A percentile compares a stretch with the other conserved stretches of the same genome.
Evolutionary conservation across 306 rosid genomes (phyloP).

Genomic region (Erythrophleum fordii): DNA sequence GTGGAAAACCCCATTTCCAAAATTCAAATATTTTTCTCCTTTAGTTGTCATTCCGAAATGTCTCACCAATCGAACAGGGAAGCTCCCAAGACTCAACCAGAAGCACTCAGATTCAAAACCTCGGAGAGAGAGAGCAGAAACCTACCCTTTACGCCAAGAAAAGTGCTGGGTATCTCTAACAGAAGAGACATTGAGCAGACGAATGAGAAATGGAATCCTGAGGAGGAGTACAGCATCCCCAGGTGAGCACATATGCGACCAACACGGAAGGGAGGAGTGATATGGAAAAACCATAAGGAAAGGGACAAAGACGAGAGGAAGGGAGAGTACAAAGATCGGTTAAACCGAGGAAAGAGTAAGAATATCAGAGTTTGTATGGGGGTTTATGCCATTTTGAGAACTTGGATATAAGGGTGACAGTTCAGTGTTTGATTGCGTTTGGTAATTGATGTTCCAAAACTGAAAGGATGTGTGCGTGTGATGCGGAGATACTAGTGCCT

Average conservation of each 20-base stretch:
- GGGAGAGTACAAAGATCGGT: constrained; percentile 38
- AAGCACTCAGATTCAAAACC: neutral
- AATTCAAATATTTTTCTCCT: neutral
- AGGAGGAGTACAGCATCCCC: neutral
- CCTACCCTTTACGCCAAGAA: constrained; percentile 31
- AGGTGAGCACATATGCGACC: constrained; percentile 5
- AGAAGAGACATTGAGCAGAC: constrained; percentile 42
- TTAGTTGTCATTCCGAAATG: neutral
- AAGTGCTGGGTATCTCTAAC: neutral
- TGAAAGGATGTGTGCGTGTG: neutral
- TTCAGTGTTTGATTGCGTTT: constrained; percentile 33
- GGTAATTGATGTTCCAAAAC: constrained; percentile 11
- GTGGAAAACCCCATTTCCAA: neutral
- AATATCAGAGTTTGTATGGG: neutral
- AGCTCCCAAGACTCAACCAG: constrained; percentile 17
- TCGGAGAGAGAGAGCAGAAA: neutral
- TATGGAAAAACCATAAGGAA: constrained; percentile 3
- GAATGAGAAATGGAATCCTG: constrained; percentile 10
- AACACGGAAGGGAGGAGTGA: neutral
- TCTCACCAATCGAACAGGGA: constrained; percentile 30
- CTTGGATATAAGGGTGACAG: constrained; percentile 22
- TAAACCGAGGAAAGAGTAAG: constrained; percentile 41
- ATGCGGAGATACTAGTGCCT: neutral
- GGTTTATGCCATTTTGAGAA: constrained; percentile 35
- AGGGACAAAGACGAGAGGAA: constrained; percentile 15